phyloP scores from a whole-genome alignment of 345 rosid species.

The Eucalyptus regnans region DNA sequence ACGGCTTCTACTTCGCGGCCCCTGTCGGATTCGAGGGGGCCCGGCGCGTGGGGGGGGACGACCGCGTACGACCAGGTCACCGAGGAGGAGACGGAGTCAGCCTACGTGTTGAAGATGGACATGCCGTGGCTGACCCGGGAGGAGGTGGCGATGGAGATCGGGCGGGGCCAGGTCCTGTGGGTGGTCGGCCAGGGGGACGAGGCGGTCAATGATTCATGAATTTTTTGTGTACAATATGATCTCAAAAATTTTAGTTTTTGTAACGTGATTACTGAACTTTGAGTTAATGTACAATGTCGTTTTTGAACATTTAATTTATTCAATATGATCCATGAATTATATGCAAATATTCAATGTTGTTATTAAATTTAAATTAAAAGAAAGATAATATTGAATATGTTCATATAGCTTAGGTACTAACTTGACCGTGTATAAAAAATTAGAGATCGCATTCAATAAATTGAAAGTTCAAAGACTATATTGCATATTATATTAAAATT shows the following conservation, averaged over 20 bases:
- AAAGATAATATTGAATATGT: too few relatives aligned
- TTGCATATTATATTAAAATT: too few relatives aligned
- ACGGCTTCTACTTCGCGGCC: too few relatives aligned
- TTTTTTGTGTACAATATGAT: too few relatives aligned
- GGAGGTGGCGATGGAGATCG: not conserved
- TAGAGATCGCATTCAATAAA: rapidly evolving
- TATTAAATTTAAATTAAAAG: too few relatives aligned
- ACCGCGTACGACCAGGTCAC: not conserved
- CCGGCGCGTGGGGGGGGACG: not conserved
- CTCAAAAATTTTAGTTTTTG: too few relatives aligned
- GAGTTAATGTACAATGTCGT: too few relatives aligned
- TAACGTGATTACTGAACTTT: too few relatives aligned
- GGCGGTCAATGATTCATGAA: not conserved
- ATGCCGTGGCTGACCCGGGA: not conserved
- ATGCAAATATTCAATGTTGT: too few relatives aligned
- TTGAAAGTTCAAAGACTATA: rapidly evolving
- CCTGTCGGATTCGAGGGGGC: not conserved
- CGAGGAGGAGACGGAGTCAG: not conserved
- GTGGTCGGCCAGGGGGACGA: not conserved
- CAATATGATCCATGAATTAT: rapidly evolving
- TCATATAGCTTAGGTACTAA: too few relatives aligned
- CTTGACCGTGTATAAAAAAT: too few relatives aligned
- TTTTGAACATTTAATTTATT: too few relatives aligned
- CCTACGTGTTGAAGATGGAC: not conserved
- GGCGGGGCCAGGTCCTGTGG: not conserved